Evolutionary conservation across 352 stramenopile genomes (phyloP).

Genomic region (Globisporangium radiosum): DNA sequence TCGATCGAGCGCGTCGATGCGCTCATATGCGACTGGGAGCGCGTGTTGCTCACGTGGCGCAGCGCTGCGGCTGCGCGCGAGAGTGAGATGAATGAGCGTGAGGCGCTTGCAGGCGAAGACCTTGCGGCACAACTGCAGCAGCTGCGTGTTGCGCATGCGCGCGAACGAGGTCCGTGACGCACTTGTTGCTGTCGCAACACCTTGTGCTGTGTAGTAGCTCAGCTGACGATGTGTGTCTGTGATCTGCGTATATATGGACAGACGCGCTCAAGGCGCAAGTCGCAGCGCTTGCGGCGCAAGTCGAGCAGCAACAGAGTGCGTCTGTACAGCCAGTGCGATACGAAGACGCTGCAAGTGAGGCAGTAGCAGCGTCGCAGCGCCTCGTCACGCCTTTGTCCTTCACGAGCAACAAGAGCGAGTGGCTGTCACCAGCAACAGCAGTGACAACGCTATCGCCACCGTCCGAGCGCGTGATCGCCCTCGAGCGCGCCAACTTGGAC

Average conservation of each 20-base stretch:
- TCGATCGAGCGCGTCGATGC: constrained; percentile 14
- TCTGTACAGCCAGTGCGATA: neutral
- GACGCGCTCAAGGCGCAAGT: neutral
- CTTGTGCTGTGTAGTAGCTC: neutral
- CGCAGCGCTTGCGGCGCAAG: neutral
- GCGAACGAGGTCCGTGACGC: constrained; percentile 7
- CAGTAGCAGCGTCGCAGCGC: no score
- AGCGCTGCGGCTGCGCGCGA: constrained; percentile 15
- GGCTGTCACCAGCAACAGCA: no score
- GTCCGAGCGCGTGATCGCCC: neutral
- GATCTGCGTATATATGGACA: neutral
- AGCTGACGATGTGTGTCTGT: neutral
- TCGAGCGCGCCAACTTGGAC: constrained; percentile 21
- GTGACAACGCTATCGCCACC: no score
- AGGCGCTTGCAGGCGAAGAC: constrained; percentile 22
- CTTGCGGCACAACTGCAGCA: constrained; percentile 18
- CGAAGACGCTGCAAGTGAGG: neutral
- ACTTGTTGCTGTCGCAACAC: no score
- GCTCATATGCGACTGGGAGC: constrained; percentile 24
- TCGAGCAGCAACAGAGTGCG: neutral
- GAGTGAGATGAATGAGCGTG: constrained; percentile 12
- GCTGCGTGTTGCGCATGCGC: constrained; percentile 1
- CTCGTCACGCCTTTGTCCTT: no score
- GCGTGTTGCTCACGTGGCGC: constrained; percentile 27
- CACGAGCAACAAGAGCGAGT: no score